Conservation (phyloP, 2,329 filamentous ascomycete genomes). For the Calonectria hongkongensis region DNA sequence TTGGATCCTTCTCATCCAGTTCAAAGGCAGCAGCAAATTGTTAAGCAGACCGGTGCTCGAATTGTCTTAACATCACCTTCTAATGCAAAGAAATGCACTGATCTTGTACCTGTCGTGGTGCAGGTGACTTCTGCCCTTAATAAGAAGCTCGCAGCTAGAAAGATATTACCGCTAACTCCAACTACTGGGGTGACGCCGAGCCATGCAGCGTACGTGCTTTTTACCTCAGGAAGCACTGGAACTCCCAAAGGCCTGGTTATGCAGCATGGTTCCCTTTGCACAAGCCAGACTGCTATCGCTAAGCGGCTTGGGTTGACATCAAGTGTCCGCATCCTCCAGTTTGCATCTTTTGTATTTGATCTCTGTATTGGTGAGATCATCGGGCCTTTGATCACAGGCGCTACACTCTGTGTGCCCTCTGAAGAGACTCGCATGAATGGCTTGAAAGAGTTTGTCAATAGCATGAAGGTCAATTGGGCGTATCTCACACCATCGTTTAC, state of each 20-base stretch:
- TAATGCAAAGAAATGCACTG: conserved; percentile 25
- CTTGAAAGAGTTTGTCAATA: background rate
- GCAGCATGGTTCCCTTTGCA: background rate
- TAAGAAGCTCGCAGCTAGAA: background rate
- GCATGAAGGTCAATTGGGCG: background rate
- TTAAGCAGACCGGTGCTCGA: background rate
- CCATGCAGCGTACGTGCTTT: conserved; percentile 40
- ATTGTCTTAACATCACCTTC: conserved; percentile 2
- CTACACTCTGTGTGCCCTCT: conserved; percentile 37
- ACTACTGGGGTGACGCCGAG: background rate
- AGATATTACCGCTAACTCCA: background rate
- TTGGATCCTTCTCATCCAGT: conserved; percentile 4
- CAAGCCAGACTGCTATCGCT: background rate
- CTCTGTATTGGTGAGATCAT: conserved; percentile 29
- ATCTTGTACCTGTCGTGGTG: background rate
- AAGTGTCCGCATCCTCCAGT: background rate
- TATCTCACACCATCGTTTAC: background rate
- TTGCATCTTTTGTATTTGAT: conserved; percentile 22
- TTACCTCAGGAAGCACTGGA: conserved; percentile 53
- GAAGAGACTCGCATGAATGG: background rate
- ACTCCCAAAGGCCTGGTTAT: conserved; percentile 19
- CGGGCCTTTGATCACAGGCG: conserved; percentile 27
- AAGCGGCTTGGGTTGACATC: background rate
- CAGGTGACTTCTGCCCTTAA: background rate
- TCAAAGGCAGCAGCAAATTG: conserved; percentile 13